Percentiles rank a stretch among this genome's conserved stretches.
Evolutionary conservation across 495 filamentous ascomycete genomes (phyloP).

Genomic region (Daldinia grandis): DNA sequence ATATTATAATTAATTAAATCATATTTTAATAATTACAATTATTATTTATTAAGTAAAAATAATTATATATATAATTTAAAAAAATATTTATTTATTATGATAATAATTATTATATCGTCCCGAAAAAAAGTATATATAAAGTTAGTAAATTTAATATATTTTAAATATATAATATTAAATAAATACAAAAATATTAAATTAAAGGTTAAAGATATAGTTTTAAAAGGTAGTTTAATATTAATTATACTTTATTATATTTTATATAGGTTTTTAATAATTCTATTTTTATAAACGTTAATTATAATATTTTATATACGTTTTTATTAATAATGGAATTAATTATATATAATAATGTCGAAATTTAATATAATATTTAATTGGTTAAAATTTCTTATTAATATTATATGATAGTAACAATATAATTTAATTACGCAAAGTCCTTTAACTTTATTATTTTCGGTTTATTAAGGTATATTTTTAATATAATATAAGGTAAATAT

Average conservation of each 20-base stretch:
- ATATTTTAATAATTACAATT: not conserved
- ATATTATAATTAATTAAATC: not conserved
- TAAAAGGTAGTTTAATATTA: not conserved
- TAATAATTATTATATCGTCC: not conserved
- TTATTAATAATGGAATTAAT: not conserved
- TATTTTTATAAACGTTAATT: not conserved
- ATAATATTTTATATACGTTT: not conserved
- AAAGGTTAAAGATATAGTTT: not conserved
- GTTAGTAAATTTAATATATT: not conserved
- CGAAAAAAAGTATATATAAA: not conserved
- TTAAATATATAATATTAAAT: not conserved
- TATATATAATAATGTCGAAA: not conserved
- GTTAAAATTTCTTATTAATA: not conserved
- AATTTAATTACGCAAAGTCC: not conserved
- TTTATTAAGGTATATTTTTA: not conserved
- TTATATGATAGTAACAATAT: not conserved
- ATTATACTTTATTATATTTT: not conserved
- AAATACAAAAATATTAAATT: not conserved
- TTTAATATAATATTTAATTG: not conserved
- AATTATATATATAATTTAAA: not conserved
- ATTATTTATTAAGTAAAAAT: not conserved
- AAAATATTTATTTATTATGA: not conserved
- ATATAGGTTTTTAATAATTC: not conserved
- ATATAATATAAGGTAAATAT: conserved; percentile 1
- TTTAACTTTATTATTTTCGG: not conserved